Percentiles rank a stretch among this genome's conserved stretches.
These are phyloP conservation scores for Schwanniomyces sp. DNA, from an alignment of 805 yeast genomes.

Conservation along the genomic window DNA sequence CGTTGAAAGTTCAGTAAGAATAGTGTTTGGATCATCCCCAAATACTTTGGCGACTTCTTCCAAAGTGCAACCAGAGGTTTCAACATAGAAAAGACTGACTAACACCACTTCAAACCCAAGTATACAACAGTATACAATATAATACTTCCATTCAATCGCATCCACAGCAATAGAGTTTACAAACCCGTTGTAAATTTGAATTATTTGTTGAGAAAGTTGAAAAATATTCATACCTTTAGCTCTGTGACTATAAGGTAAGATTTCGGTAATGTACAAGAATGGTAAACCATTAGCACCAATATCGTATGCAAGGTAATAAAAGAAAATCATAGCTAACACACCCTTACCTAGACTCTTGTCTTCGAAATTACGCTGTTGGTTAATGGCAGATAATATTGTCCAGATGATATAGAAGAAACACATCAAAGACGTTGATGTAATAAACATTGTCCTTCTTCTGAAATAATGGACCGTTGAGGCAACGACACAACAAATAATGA, in stretches of 20 bases:
- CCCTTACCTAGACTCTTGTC: conserved; percentile 44
- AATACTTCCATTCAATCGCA: conserved; percentile 33
- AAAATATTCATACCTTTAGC: conserved; percentile 30
- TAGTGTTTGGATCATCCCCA: conserved; percentile 13
- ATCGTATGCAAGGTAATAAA: conserved; percentile 28
- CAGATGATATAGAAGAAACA: conserved; percentile 11
- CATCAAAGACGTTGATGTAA: conserved; percentile 22
- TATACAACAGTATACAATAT: conserved; percentile 31
- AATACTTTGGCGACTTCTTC: conserved; percentile 34
- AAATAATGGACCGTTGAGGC: conserved; percentile 18
- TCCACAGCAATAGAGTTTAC: conserved; percentile 29
- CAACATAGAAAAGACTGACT: conserved; percentile 24
- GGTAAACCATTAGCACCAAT: conserved; percentile 31
- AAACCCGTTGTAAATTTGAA: conserved; percentile 15
- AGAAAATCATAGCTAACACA: conserved; percentile 51
- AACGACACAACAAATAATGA: conserved; percentile 23
- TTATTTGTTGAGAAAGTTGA: conserved; percentile 12
- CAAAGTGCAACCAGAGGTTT: conserved; percentile 32
- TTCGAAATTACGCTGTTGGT: conserved; percentile 39
- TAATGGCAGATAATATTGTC: conserved; percentile 42
- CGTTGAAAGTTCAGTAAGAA: background rate
- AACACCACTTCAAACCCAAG: conserved; percentile 21
- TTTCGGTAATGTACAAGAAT: conserved; percentile 28
- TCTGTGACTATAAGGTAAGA: conserved; percentile 31
- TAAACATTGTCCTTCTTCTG: conserved; percentile 28